phyloP scores from a whole-genome alignment of 23 red algal genomes.

The Gracilaria caudata region DNA sequence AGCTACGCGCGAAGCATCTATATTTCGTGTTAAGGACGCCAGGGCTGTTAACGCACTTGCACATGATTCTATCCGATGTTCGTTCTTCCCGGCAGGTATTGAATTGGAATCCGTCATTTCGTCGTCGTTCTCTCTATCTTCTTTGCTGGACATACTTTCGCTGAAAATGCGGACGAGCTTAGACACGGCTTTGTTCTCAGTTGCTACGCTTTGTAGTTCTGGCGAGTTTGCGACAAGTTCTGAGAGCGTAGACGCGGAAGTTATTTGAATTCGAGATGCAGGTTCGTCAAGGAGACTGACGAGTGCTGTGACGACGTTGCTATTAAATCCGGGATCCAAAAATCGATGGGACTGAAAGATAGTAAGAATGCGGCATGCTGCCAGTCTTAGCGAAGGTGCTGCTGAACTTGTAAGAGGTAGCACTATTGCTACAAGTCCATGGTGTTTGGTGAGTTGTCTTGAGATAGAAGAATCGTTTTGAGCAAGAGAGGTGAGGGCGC shows the following conservation, averaged over 20 bases:
- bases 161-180: conserved; percentile 18
- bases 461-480: conserved; percentile 12
- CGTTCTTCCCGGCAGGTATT: background rate
- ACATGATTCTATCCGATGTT: background rate
- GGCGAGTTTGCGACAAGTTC: conserved; percentile 33
- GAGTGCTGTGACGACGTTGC: conserved; percentile 20
- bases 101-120: conserved; percentile 19
- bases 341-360: conserved; percentile 34
- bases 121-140: background rate
- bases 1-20: conserved; percentile 44
- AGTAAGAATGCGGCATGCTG: conserved; percentile 48
- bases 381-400: conserved; percentile 27
- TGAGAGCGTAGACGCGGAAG: conserved; percentile 26
- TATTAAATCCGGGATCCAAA: conserved; percentile 10
- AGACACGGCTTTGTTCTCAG: conserved; percentile 1
- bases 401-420: conserved; percentile 25
- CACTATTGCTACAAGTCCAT: conserved; percentile 32
- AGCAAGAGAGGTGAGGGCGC: conserved; percentile 39
- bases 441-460: conserved; percentile 9
- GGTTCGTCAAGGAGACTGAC: conserved; percentile 30
- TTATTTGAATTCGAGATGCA: conserved; percentile 10
- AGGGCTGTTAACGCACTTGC: conserved; percentile 38
- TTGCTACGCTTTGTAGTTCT: conserved; percentile 40
- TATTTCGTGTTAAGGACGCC: conserved; percentile 31
- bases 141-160: background rate